Base-by-base conservation (phyloP, 331 rosid genomes). In the Rhamnella rubrinervis region DNA sequence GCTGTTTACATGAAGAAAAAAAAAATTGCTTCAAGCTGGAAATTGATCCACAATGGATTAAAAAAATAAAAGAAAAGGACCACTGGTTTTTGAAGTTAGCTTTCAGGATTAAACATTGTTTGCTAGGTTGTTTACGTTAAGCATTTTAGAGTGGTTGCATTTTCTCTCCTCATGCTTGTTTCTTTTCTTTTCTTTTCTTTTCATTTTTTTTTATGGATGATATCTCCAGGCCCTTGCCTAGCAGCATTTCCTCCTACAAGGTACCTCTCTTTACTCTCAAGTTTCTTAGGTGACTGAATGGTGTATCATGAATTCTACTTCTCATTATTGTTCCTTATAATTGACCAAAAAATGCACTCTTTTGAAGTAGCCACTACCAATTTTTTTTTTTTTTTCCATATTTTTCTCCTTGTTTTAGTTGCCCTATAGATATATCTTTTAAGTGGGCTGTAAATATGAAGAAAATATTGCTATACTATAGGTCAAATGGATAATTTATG, bases 181-280 rank as follows among this genome's bases (percentile, higher is more conserved):
- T 15, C n/a, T 70, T 56, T 14, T n/a, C n/a, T n/a, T n/a, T n/a
- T n/a, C n/a, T n/a, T n/a, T n/a, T n/a, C n/a, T n/a, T n/a, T n/a
- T n/a, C n/a, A n/a, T n/a, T 10, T 23, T 39, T 38, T 20, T 56
- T 20, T 65, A 11, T 47, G 63, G 21, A 71, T 73, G 65, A 59
- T 77, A 67, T 57, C 31, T 76, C 61, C 84, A 88, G 98, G 77
- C 98, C 98, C 18, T 83, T 93, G 78, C 98, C 98, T 62, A 93
- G 89, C 78, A 66, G 78, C 82, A 59, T 87, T 28, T 87, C 96
- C 75, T 93, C 98, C 68, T 93, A 93, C 78, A 88, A 93, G 97
- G 97, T 93, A 90, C 82, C 49, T 79, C 68, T 69, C 70, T 78
- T 68, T 68, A 71, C 70, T 77, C 46, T 77, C 57, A 44, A 59